Base-by-base conservation (phyloP, 1,139 yeast genomes). In the Pichiaceae sp. region DNA sequence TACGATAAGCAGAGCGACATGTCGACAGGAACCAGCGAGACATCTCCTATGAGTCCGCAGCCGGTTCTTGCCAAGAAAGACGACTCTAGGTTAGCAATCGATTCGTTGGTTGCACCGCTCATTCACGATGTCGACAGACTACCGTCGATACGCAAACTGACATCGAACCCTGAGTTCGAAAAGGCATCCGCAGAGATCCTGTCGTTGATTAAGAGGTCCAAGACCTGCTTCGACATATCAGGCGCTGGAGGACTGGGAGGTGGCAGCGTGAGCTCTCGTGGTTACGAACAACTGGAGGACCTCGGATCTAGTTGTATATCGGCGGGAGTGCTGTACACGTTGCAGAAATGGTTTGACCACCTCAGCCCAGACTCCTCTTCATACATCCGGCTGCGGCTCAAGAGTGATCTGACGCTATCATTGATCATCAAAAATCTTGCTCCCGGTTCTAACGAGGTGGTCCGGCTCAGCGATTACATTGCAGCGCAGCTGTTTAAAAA, bases 201-300 rank as follows among this genome's bases (percentile, higher is more conserved):
- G 31, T 54, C 59, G 27, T 68, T 64, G 37, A 70, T 82, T 38
- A 82, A 78, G 48, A 65, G 74, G 37, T 79, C 87, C 6, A 74
- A 71, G 44, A 69, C 83, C n/a, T 80, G 87, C 46, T 64, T 70
- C 21, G 75, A 72, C 41, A 66, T 77, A 30, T 65, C 70, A 3
- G 46, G 42, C 24, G 37, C 41, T 27, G 32, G 42, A 8, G 35
- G 34, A 11, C 33, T 33, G 3, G 18, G 36, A 7, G 27, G 17
- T 4, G 17, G 17, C 6, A 17, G 38, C 3, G 16, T 38, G 6
- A 34, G 26, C 15, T 33, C 42, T 8, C 38, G 37, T 9, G 24
- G 38, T 7, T 61, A 65, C 20, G 68, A 63, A 7, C 71, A 75
- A 42, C 50, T 78, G 7, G 75, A 70, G 47, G 66, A 60, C 19